These are phyloP conservation scores for Wallacemonas collosoma DNA, from an alignment of 208 protist species.

Conservation along the genomic window DNA sequence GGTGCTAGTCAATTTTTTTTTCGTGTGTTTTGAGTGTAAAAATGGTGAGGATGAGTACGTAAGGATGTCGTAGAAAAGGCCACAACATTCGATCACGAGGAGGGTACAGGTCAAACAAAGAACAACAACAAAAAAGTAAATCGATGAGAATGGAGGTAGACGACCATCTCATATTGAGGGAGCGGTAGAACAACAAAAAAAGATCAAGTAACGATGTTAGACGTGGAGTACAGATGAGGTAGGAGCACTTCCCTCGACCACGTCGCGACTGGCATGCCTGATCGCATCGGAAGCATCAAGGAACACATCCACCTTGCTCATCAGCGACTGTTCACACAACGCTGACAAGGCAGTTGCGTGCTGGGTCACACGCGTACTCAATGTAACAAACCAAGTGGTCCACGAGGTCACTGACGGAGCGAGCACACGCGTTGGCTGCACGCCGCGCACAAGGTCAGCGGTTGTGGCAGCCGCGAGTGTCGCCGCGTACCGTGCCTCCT, in stretches of 20 bases:
- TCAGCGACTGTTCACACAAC: not conserved
- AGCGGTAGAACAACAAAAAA: not conserved
- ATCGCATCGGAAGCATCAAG: not conserved
- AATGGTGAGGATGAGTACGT: not conserved
- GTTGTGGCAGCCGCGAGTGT: not conserved
- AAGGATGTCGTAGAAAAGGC: not conserved
- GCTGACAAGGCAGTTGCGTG: not conserved
- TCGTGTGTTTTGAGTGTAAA: not conserved
- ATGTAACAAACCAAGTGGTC: not conserved
- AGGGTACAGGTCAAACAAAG: not conserved
- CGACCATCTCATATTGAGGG: too few species aligned
- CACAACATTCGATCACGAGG: not conserved
- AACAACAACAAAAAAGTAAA: not conserved
- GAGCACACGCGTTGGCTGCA: not conserved
- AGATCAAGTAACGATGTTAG: not conserved
- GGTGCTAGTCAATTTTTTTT: too few species aligned
- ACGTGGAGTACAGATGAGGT: not conserved
- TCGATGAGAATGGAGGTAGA: too few species aligned
- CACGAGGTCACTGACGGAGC: not conserved
- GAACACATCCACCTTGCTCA: not conserved
- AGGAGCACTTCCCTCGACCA: not conserved
- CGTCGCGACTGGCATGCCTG: not conserved
- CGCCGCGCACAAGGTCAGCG: not conserved
- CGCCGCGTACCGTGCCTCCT: not conserved
- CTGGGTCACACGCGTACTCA: not conserved